phyloP scores from a whole-genome alignment of 495 filamentous ascomycete genomes.

The Daldinia caldariorum region DNA sequence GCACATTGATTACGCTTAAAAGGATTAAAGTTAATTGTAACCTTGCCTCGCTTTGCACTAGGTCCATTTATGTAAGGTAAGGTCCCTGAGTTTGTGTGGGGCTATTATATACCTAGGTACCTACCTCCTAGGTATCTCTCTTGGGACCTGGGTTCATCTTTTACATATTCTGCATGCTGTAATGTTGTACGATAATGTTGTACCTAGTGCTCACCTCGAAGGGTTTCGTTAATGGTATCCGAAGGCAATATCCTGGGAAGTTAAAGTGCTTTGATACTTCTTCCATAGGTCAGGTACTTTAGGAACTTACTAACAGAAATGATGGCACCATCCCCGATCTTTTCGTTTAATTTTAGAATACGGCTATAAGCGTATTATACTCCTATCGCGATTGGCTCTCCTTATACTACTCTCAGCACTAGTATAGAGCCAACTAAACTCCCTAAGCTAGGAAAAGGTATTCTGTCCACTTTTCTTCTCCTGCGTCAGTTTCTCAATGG shows the following conservation, averaged over 20 bases:
- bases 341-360: constrained; percentile 34
- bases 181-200: no score
- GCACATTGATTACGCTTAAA: neutral
- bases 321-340: constrained; percentile 12
- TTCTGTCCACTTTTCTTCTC: no score
- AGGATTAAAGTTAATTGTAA: neutral
- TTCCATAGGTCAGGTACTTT: no score
- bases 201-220: neutral
- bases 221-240: neutral
- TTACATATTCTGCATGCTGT: no score
- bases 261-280: no score
- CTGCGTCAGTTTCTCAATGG: no score
- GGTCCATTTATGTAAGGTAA: neutral
- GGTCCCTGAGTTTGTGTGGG: neutral
- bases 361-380: constrained; percentile 6
- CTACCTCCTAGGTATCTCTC: no score
- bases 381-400: neutral
- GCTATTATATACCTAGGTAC: neutral
- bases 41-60: neutral
- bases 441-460: neutral
- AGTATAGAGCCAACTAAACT: neutral
- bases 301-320: neutral
- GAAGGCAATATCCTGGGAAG: neutral
- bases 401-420: neutral
- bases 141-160: no score